Evolutionary conservation across 2,329 filamentous ascomycete species (phyloP), one percentile per base, ranked within the genome.

Genomic region (Penicillium sp.): DNA sequence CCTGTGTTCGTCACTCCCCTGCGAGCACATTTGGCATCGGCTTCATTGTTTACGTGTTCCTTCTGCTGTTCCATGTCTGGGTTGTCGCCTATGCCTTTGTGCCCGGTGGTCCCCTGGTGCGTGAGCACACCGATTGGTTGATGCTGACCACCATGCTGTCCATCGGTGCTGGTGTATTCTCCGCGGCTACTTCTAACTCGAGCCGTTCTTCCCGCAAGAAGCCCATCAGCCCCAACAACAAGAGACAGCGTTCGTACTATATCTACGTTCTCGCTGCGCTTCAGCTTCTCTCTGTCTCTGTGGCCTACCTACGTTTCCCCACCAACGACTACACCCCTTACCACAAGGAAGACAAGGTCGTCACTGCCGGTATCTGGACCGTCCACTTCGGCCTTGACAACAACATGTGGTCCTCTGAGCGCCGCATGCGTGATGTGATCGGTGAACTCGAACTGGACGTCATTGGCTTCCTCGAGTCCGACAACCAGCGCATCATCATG

Each of bases 1-100:
- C 88, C 48, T 92, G 91, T 24, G 83, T 90, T 24, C 87, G 87
- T 67, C 88, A 90, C 70, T 88, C 81, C 48, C 92, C 92, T 0
- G 90, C 86, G 5, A 81, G 81, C 24, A 90, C 90, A 0, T 99
- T 99, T 69, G 94, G 93, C 3, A 71, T 95, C 13, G 93, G 89
- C 4, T 97, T 96, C 77, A 76, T 97, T 48, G 73, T 96, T 45
- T 99, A 97, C 79, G 96, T 97, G 74, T 82, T 97, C 66, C 77
- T 97, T 77, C 88, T 97, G 4, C 83, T 99, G n/a, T 96, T 96
- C 79, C 93, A 97, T 69, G 92, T 97, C 51, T 99, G 94, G 94
- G 89, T 97, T 34, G 94, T 99, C 10, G 94, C 94, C 2, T 99
- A 99, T 67, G 94, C 94, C 11, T 99, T 99, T 64, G 94, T 99